phyloP scores from a whole-genome alignment of 768 basidiomycete genomes.

The button mushroom (Agaricus bisporus) region DNA sequence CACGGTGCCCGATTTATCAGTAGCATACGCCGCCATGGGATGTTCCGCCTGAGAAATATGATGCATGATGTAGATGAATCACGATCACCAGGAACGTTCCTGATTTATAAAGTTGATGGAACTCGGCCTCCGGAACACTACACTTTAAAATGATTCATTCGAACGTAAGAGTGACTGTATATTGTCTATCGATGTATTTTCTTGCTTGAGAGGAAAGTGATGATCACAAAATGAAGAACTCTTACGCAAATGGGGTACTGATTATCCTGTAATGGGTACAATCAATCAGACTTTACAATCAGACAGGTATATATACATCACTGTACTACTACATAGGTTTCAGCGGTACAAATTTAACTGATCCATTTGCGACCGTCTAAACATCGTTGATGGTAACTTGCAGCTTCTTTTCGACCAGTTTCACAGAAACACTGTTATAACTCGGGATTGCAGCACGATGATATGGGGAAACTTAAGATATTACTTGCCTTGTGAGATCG shows the following conservation, averaged over 20 bases:
- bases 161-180: no score
- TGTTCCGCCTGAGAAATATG: no score
- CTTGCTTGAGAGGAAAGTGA: no score
- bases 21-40: slow-evolving; percentile 1
- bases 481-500: slow-evolving; percentile 58
- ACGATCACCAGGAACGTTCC: background rate
- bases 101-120: background rate
- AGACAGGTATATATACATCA: no score
- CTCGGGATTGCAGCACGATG: background rate
- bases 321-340: no score
- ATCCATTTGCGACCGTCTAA: background rate
- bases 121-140: background rate
- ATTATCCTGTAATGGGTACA: no score
- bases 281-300: background rate
- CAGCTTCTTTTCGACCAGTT: slow-evolving; percentile 16
- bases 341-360: no score
- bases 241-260: no score
- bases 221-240: no score
- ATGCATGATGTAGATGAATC: background rate
- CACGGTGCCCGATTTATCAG: no score
- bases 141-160: no score
- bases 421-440: slow-evolving; percentile 34
- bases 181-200: no score
- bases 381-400: background rate
- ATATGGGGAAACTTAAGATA: background rate